A percentile compares a stretch with the other conserved stretches of the same genome.
Evolutionary conservation across 2,329 filamentous ascomycete genomes (phyloP).

Genomic region (Pseudogymnoascus sp.): DNA sequence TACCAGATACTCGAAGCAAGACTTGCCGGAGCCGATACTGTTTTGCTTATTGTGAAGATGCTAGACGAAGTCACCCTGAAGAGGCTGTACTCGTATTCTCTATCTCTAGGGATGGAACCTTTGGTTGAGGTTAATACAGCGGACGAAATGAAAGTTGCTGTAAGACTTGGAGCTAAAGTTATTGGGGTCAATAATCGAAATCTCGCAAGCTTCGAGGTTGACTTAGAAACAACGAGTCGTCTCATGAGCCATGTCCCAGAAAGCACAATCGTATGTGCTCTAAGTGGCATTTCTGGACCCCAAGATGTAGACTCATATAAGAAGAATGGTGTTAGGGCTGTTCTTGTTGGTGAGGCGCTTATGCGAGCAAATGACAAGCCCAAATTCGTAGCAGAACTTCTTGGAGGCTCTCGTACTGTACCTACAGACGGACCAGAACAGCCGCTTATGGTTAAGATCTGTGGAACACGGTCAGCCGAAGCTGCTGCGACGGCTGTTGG

Average conservation of each 20-base stretch:
- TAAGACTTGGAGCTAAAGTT: conserved; percentile 77
- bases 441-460: conserved; percentile 78
- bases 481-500: conserved; percentile 73
- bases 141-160: conserved; percentile 83
- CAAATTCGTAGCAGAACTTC: conserved; percentile 74
- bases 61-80: conserved; percentile 66
- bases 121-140: conserved; percentile 92
- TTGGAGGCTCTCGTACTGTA: conserved; percentile 44
- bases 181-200: conserved; percentile 98
- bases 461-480: conserved; percentile 77
- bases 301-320: conserved; percentile 84
- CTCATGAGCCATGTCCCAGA: conserved; percentile 79
- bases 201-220: conserved; percentile 91
- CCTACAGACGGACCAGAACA: conserved; percentile 28
- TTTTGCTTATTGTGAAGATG: conserved; percentile 98
- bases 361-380: conserved; percentile 84
- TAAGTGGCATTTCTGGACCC: conserved; percentile 86
- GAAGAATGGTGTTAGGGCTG: conserved; percentile 81
- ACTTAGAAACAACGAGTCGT: conserved; percentile 82
- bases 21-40: conserved; percentile 85
- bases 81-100: conserved; percentile 78
- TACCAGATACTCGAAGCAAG: conserved; percentile 96
- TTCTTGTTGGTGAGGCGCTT: conserved; percentile 89
- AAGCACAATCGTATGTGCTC: conserved; percentile 79
- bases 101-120: conserved; percentile 90